phyloP scores from a whole-genome alignment of 2,329 filamentous ascomycete genomes.

The Parasarocladium wereldwijsianum region DNA sequence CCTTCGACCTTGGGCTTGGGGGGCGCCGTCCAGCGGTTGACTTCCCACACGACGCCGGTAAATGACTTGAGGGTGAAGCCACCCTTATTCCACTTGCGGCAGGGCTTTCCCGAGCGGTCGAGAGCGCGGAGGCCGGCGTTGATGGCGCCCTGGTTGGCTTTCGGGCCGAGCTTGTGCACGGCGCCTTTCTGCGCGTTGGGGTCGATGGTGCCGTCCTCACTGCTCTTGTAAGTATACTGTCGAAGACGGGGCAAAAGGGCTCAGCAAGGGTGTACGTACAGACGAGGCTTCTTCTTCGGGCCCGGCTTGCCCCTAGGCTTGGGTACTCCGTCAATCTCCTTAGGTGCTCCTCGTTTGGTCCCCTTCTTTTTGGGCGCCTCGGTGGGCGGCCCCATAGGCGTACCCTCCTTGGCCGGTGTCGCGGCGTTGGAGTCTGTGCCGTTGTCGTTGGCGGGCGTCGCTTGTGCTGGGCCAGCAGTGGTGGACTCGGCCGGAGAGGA shows the following conservation, averaged over 20 bases:
- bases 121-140: slow-evolving; percentile 91
- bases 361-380: slow-evolving; percentile 63
- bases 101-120: slow-evolving; percentile 82
- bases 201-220: slow-evolving; percentile 50
- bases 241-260: not conserved
- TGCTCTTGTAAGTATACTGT: slow-evolving; percentile 13
- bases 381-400: slow-evolving; percentile 47
- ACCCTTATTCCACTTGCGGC: slow-evolving; percentile 79
- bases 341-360: slow-evolving; percentile 52
- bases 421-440: slow-evolving; percentile 44
- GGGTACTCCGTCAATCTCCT: slow-evolving; percentile 49
- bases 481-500: slow-evolving; percentile 21
- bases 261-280: slow-evolving; percentile 48
- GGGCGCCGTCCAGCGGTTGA: slow-evolving; percentile 70
- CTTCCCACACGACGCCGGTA: slow-evolving; percentile 70
- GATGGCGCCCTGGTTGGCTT: slow-evolving; percentile 93
- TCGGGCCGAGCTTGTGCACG: slow-evolving; percentile 79
- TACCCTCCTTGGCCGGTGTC: slow-evolving; percentile 41
- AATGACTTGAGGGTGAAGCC: slow-evolving; percentile 81
- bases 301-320: slow-evolving; percentile 77
- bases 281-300: slow-evolving; percentile 87
- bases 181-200: slow-evolving; percentile 35
- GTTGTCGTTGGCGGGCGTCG: slow-evolving; percentile 40
- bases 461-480: slow-evolving; percentile 22
- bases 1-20: slow-evolving; percentile 32